Conservation (phyloP, 345 rosid genomes). For the Capsella bursapastoris region DNA sequence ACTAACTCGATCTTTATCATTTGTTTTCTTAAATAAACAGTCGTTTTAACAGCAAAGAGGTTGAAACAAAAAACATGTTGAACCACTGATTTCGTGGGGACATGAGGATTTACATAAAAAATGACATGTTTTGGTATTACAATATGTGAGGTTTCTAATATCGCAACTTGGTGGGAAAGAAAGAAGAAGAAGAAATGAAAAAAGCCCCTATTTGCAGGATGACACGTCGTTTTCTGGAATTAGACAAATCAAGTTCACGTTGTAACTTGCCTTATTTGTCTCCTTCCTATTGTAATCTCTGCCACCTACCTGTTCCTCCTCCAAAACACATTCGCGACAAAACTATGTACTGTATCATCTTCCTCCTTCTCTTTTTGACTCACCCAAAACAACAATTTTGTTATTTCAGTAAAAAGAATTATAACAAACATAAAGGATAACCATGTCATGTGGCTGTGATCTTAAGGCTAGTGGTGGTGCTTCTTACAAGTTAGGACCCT, state of each 20-base stretch:
- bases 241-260: conserved; percentile 46
- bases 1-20: neutral
- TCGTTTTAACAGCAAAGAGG: conserved; percentile 11
- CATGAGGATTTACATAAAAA: conserved; percentile 35
- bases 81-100: conserved; percentile 33
- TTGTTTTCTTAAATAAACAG: neutral
- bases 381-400: neutral
- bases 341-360: conserved; percentile 11
- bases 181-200: neutral
- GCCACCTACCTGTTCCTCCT: conserved; percentile 41
- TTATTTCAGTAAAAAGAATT: neutral
- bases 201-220: conserved; percentile 10
- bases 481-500: neutral
- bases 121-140: conserved; percentile 10
- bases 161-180: conserved; percentile 26
- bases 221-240: conserved; percentile 37
- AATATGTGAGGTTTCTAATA: conserved; percentile 19
- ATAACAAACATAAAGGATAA: neutral
- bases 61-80: conserved; percentile 34
- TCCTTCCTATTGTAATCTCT: conserved; percentile 44
- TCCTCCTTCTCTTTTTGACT: neutral
- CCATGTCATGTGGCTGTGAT: neutral
- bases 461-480: neutral
- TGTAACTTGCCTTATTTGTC: conserved; percentile 47
- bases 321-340: conserved; percentile 37